A percentile compares a stretch with the other conserved stretches of the same genome.
Conservation (phyloP, 164 flowering plant genomes). For the Buxus sempervirens region DNA sequence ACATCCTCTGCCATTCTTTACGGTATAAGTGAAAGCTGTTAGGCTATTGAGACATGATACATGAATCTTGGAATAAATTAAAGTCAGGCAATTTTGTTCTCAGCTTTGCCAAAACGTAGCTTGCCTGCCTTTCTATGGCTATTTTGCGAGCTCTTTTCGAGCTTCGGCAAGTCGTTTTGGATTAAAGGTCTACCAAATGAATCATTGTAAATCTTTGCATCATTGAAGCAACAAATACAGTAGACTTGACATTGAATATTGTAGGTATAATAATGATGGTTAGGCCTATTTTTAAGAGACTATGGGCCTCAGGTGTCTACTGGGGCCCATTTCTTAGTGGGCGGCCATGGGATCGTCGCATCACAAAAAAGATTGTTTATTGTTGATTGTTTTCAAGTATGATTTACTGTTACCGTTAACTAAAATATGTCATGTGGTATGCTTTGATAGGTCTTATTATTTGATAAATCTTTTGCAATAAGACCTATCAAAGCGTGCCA, state of each 20-base stretch:
- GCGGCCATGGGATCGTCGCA: not conserved
- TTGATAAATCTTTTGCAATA: too few species aligned
- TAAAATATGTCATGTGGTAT: too few species aligned
- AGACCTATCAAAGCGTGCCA: too few species aligned
- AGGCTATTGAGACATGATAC: too few species aligned
- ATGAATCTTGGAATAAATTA: too few species aligned
- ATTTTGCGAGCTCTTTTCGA: not conserved
- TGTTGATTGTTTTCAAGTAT: too few species aligned
- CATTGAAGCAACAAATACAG: too few species aligned
- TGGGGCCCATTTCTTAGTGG: constrained; percentile 10
- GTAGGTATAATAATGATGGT: not conserved
- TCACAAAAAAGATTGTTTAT: constrained; percentile 1
- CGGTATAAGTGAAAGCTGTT: too few species aligned
- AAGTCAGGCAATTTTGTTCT: not conserved
- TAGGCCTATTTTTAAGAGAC: not conserved
- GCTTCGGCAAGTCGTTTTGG: too few species aligned
- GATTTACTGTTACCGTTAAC: too few species aligned
- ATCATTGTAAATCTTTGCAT: not conserved
- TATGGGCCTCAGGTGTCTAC: not conserved
- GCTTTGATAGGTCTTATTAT: too few species aligned
- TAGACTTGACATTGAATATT: not conserved
- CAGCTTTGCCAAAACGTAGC: not conserved
- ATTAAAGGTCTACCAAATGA: not conserved
- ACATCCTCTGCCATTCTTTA: too few species aligned
- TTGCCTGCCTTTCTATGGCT: not conserved